Percentiles rank a stretch among this genome's conserved stretches.
phyloP scores from a whole-genome alignment of 805 yeast species.

The Kluyveromyces aestuarii region DNA sequence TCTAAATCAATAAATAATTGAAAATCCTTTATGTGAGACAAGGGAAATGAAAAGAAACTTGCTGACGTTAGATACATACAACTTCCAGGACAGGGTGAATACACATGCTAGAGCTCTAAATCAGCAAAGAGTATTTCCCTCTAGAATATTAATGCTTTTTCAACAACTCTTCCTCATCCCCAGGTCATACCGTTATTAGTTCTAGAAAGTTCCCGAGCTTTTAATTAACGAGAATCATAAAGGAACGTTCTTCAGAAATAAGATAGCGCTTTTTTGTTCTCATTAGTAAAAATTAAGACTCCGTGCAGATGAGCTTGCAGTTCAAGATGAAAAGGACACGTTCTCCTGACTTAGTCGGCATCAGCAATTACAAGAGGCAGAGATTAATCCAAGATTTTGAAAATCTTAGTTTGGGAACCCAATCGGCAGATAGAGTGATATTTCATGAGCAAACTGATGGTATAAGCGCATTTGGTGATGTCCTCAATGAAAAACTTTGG shows the following conservation, averaged over 20 bases:
- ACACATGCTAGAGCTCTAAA: neutral
- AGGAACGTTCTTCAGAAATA: neutral
- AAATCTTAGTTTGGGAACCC: slow-evolving; percentile 15
- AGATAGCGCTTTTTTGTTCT: neutral
- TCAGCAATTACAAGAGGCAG: slow-evolving; percentile 26
- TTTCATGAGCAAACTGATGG: neutral
- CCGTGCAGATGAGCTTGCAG: slow-evolving; percentile 3
- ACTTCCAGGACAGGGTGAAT: neutral
- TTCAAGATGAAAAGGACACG: slow-evolving; percentile 22
- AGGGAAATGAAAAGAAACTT: neutral
- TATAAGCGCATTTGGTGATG: neutral
- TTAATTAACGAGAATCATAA: neutral
- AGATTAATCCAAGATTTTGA: slow-evolving; percentile 26
- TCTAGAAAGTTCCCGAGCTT: neutral
- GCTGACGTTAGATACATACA: no score
- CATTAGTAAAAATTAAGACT: neutral
- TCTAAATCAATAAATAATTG: no score
- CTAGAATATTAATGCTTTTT: neutral
- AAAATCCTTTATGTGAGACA: neutral
- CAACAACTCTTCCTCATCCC: neutral
- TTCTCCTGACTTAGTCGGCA: slow-evolving; percentile 19
- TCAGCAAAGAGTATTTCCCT: no score
- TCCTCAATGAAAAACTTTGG: slow-evolving; percentile 5
- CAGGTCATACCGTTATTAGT: neutral
- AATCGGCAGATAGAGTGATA: neutral